phyloP scores from a whole-genome alignment of 2,329 filamentous ascomycete species.

The Piedraia hortae region DNA sequence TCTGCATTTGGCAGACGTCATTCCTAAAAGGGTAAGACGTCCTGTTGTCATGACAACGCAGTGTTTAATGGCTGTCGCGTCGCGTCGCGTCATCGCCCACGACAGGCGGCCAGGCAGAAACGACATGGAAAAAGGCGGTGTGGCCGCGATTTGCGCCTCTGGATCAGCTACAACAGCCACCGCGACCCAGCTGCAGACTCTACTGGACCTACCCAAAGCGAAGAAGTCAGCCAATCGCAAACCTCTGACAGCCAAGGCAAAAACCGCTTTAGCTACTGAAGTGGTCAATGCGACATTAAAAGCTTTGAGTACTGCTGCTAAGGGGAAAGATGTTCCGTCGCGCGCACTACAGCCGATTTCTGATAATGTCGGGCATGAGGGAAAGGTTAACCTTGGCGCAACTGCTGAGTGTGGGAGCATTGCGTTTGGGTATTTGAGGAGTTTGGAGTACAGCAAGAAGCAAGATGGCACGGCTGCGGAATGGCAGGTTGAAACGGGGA shows the following conservation, averaged over 20 bases:
- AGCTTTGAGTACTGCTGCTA: constrained; percentile 37
- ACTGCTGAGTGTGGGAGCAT: constrained; percentile 40
- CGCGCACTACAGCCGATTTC: constrained; percentile 15
- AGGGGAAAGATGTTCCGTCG: constrained; percentile 12
- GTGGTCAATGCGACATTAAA: constrained; percentile 45
- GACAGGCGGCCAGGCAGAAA: no score
- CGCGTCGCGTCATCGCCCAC: no score
- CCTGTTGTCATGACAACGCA: no score
- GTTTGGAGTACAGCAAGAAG: constrained; percentile 23
- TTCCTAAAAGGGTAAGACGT: no score
- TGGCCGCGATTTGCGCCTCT: background rate
- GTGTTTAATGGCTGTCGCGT: no score
- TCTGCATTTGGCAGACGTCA: no score
- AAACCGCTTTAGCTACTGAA: constrained; percentile 40
- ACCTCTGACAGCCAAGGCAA: constrained; percentile 29
- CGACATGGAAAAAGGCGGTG: no score
- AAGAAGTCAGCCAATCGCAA: no score
- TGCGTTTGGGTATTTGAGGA: constrained; percentile 37
- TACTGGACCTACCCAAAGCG: background rate
- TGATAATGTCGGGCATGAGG: constrained; percentile 26
- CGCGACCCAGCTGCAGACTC: background rate
- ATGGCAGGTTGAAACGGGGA: constrained; percentile 45
- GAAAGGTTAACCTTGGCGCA: no score
- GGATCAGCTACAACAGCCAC: background rate
- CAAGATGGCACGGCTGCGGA: no score